phyloP scores from a whole-genome alignment of 2,329 filamentous ascomycete genomes.

The Cyphellophora europaea region DNA sequence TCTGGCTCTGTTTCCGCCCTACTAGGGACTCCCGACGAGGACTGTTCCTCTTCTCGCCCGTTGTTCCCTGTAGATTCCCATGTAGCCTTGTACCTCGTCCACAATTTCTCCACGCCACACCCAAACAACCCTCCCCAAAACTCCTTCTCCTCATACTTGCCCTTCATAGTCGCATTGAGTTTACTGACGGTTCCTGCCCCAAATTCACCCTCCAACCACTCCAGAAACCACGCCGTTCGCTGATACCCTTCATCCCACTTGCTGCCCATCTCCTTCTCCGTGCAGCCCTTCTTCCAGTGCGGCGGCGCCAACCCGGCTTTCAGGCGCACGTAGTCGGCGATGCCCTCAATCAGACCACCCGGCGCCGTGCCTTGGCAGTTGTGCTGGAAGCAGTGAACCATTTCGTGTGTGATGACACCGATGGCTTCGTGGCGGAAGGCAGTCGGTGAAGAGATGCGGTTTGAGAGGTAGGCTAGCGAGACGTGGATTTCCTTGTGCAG shows the following conservation, averaged over 20 bases:
- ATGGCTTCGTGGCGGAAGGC: conserved; percentile 49
- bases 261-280: conserved; percentile 34
- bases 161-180: conserved; percentile 58
- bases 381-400: conserved; percentile 91
- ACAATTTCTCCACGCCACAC: conserved; percentile 57
- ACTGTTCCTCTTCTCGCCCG: not conserved
- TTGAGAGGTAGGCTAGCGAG: conserved; percentile 61
- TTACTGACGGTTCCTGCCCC: conserved; percentile 50
- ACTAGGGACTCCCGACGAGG: conserved; percentile 3
- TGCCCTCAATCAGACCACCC: conserved; percentile 76
- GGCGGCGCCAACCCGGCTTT: conserved; percentile 63
- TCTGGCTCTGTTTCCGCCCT: conserved; percentile 4
- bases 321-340: conserved; percentile 87
- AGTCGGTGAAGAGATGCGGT: conserved; percentile 16
- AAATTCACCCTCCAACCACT: conserved; percentile 66
- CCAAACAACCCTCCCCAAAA: conserved; percentile 66
- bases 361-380: conserved; percentile 53
- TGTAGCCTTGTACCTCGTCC: conserved; percentile 58
- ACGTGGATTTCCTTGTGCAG: conserved; percentile 94
- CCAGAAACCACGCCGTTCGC: conserved; percentile 81
- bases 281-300: conserved; percentile 61
- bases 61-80: conserved; percentile 27
- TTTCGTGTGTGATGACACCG: conserved; percentile 82
- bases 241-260: conserved; percentile 89
- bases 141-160: conserved; percentile 52